Evolutionary conservation across 2,329 filamentous ascomycete species (phyloP).

Genomic region (Fusarium heterosporum): DNA sequence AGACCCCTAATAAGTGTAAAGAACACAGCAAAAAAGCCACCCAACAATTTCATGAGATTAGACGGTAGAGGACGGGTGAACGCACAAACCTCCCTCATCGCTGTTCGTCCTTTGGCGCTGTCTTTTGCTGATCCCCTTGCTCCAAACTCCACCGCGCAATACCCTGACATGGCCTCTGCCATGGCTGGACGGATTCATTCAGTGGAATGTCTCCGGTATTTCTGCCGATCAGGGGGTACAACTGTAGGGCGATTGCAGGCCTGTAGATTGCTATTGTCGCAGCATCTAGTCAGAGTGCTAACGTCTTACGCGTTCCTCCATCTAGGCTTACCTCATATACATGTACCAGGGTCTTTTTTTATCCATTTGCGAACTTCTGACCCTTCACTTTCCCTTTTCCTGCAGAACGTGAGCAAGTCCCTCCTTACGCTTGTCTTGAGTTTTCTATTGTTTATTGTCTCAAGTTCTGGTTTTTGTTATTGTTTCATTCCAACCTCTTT

Average conservation of each 20-base stretch:
- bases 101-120: constrained; percentile 1
- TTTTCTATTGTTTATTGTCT: constrained; percentile 18
- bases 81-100: background rate
- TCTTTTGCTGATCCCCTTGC: constrained; percentile 11
- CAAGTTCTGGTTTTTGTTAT: background rate
- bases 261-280: constrained; percentile 15
- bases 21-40: background rate
- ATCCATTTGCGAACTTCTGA: constrained; percentile 1
- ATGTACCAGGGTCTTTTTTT: constrained; percentile 4
- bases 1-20: constrained; percentile 21
- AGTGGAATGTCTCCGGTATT: constrained; percentile 22
- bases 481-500: background rate
- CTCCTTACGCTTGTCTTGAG: constrained; percentile 32
- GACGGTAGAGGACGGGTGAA: background rate
- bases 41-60: background rate
- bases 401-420: constrained; percentile 19
- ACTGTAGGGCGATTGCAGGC: constrained; percentile 11
- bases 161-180: constrained; percentile 17
- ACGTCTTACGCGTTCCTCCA: constrained; percentile 26
- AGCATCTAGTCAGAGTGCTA: background rate
- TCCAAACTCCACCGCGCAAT: constrained; percentile 7
- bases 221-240: constrained; percentile 23
- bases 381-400: constrained; percentile 3
- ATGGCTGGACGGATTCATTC: constrained; percentile 6
- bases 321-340: constrained; percentile 26